Percentiles rank a stretch among this genome's conserved stretches.
phyloP scores from a whole-genome alignment of 768 basidiomycete genomes.

The Boletus rubropictus region DNA sequence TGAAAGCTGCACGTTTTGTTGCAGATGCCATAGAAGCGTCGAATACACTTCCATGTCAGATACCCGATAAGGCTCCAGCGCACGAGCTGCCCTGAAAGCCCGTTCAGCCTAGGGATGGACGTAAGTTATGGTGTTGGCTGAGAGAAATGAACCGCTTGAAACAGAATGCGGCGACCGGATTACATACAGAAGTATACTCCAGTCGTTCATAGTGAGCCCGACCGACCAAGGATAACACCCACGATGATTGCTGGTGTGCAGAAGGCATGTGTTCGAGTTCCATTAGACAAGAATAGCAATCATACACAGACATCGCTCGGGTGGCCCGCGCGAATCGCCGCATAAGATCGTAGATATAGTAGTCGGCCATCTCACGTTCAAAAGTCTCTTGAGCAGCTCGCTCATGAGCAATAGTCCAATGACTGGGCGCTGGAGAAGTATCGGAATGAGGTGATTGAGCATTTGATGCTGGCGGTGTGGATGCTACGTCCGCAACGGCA shows the following conservation, averaged over 20 bases:
- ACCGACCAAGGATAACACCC: slow-evolving; percentile 77
- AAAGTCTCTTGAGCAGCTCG: slow-evolving; percentile 67
- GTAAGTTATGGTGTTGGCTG: slow-evolving; percentile 6
- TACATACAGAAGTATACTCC: slow-evolving; percentile 80
- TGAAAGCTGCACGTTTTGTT: slow-evolving; percentile 77
- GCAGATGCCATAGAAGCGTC: slow-evolving; percentile 92
- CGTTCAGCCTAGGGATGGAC: slow-evolving; percentile 67
- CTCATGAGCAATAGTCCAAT: slow-evolving; percentile 62
- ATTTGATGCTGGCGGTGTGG: slow-evolving; percentile 54
- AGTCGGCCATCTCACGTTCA: slow-evolving; percentile 69
- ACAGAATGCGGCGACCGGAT: slow-evolving; percentile 11
- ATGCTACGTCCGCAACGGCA: slow-evolving; percentile 42
- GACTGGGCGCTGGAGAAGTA: slow-evolving; percentile 54
- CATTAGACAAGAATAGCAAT: slow-evolving; percentile 66
- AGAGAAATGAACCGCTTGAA: slow-evolving; percentile 15
- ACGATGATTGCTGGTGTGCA: slow-evolving; percentile 67
- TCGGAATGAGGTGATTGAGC: slow-evolving; percentile 60
- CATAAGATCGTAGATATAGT: slow-evolving; percentile 76
- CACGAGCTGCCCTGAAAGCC: slow-evolving; percentile 76
- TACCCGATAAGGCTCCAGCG: slow-evolving; percentile 84
- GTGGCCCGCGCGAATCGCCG: slow-evolving; percentile 77
- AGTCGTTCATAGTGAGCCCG: slow-evolving; percentile 85
- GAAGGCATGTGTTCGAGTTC: slow-evolving; percentile 73
- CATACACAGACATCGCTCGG: slow-evolving; percentile 68
- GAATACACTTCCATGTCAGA: slow-evolving; percentile 96